These are phyloP conservation scores for Chalciporus sp. DNA, from an alignment of 1,284 basidiomycete genomes.

Conservation along the genomic window DNA sequence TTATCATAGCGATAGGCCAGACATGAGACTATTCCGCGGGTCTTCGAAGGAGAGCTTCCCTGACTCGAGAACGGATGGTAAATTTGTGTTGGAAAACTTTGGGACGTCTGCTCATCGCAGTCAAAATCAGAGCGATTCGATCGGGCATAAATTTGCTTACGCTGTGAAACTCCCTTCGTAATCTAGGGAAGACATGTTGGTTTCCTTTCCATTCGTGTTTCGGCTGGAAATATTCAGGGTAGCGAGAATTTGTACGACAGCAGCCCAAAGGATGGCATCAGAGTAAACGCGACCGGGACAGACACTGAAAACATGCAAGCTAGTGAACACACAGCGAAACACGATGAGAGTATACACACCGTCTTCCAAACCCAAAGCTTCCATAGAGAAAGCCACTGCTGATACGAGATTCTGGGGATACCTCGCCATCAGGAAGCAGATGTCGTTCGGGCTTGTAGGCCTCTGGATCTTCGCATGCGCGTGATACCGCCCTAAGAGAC, in stretches of 20 bases:
- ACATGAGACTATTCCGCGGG: background rate
- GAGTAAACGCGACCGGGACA: slow-evolving; percentile 7
- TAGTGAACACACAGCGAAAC: background rate
- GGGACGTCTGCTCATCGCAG: background rate
- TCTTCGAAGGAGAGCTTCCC: background rate
- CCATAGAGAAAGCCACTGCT: slow-evolving; percentile 3
- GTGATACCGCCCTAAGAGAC: background rate
- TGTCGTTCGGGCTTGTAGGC: slow-evolving; percentile 6
- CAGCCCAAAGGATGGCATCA: slow-evolving; percentile 2
- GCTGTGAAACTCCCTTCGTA: slow-evolving; percentile 8
- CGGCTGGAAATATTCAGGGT: background rate
- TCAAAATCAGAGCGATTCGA: background rate
- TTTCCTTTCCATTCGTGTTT: background rate
- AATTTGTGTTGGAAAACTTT: slow-evolving; percentile 3
- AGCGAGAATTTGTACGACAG: slow-evolving; percentile 2
- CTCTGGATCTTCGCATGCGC: slow-evolving; percentile 1
- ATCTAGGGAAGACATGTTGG: background rate
- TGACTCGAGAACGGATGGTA: background rate
- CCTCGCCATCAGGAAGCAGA: background rate
- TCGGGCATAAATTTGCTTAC: background rate
- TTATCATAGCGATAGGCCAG: too few species aligned
- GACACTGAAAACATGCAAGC: background rate
- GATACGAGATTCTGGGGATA: slow-evolving; percentile 3
- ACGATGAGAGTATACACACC: background rate
- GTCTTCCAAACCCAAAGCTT: slow-evolving; percentile 9